These are phyloP conservation scores for Kwoniella botswanensis DNA, from an alignment of 768 basidiomycete genomes.

Conservation along the genomic window DNA sequence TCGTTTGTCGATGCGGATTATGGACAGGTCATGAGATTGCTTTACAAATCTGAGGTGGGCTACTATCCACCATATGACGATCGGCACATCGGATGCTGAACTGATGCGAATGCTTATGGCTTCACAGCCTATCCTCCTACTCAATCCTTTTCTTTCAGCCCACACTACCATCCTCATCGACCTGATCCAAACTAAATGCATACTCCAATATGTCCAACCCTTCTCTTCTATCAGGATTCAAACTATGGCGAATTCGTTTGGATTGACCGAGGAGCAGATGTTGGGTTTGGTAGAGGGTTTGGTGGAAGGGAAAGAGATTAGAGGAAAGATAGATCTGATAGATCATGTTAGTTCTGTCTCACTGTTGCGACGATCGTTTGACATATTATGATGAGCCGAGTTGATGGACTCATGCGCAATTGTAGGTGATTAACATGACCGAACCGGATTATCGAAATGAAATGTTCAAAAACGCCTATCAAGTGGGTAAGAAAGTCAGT, in stretches of 20 bases:
- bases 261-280: constrained; percentile 74
- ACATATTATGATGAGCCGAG: neutral
- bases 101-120: too few species aligned
- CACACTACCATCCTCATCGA: constrained; percentile 72
- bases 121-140: constrained; percentile 71
- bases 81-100: too few species aligned
- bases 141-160: constrained; percentile 75
- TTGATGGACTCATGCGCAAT: neutral
- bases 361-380: neutral
- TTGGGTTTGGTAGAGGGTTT: constrained; percentile 75
- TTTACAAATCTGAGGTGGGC: constrained; percentile 72
- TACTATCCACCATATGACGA: neutral
- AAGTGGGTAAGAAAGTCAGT: constrained; percentile 73
- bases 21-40: constrained; percentile 75
- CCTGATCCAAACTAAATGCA: constrained; percentile 74
- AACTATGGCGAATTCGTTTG: constrained; percentile 84
- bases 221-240: constrained; percentile 83
- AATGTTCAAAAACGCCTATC: constrained; percentile 75
- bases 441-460: constrained; percentile 78
- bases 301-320: constrained; percentile 76
- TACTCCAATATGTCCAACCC: constrained; percentile 88
- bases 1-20: constrained; percentile 87
- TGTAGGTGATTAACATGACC: constrained; percentile 77
- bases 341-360: constrained; percentile 68
- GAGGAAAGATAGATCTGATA: constrained; percentile 83